Conservation (phyloP, 371 early-diverging fungal species). For the Parasitella parasitica region DNA sequence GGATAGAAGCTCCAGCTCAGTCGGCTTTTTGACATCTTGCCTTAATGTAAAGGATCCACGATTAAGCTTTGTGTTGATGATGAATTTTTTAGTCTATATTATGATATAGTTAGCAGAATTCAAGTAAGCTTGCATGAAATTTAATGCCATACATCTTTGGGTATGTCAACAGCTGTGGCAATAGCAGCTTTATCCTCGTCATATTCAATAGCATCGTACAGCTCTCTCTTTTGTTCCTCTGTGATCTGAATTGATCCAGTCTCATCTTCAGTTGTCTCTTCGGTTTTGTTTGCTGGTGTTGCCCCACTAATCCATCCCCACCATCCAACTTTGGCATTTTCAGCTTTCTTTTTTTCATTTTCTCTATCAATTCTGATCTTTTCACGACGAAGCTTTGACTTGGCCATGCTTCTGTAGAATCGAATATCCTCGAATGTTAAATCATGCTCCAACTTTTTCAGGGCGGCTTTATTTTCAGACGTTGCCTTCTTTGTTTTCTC, state of each 20-base stretch:
- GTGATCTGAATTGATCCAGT: slow-evolving; percentile 29
- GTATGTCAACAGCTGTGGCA: slow-evolving; percentile 63
- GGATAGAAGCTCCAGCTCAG: slow-evolving; percentile 52
- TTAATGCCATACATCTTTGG: slow-evolving; percentile 62
- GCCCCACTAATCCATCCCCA: slow-evolving; percentile 31
- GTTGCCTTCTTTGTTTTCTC: slow-evolving; percentile 43
- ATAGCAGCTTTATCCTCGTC: slow-evolving; percentile 63
- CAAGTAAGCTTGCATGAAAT: too few species aligned
- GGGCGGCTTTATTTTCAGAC: slow-evolving; percentile 34
- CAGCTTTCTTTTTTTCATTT: slow-evolving; percentile 34
- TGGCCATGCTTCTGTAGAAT: slow-evolving; percentile 72
- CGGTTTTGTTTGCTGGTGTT: background rate
- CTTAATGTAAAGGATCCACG: slow-evolving; percentile 72
- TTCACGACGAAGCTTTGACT: slow-evolving; percentile 59
- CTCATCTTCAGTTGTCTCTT: slow-evolving; percentile 7
- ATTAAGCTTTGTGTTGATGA: slow-evolving; percentile 57
- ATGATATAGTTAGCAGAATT: background rate
- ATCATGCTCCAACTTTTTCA: slow-evolving; percentile 63
- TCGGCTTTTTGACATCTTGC: slow-evolving; percentile 18
- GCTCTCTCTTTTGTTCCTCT: slow-evolving; percentile 67
- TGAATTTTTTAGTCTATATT: slow-evolving; percentile 56
- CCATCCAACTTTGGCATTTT: slow-evolving; percentile 49
- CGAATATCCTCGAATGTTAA: slow-evolving; percentile 79
- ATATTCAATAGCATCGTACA: slow-evolving; percentile 84
- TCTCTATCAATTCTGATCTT: slow-evolving; percentile 43